A percentile compares a stretch with the other conserved stretches of the same genome.
Conservation (phyloP, 257 asterid genomes). For the Capsicum chinense region DNA sequence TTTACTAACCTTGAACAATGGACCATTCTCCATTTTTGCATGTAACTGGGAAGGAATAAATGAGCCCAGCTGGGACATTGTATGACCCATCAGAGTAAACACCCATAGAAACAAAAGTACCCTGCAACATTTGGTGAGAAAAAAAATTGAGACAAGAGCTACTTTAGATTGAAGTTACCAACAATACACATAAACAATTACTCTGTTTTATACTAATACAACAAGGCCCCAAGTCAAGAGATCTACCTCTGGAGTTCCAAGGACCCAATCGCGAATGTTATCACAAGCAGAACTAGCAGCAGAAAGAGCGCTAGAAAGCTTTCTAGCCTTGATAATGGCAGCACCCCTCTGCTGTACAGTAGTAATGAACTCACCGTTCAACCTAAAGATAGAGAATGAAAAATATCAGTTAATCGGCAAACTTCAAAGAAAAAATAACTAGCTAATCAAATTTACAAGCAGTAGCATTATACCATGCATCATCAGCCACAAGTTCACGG, state of each 20-base stretch:
- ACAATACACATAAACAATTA: background rate
- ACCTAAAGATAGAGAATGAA: slow-evolving; percentile 47
- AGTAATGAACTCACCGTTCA: slow-evolving; percentile 78
- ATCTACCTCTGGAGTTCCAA: slow-evolving; percentile 92
- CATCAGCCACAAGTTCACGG: slow-evolving; percentile 76
- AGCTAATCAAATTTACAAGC: background rate
- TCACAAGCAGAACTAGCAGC: slow-evolving; percentile 99
- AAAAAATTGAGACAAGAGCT: background rate
- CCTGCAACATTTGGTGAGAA: slow-evolving; percentile 47
- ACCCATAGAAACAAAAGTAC: slow-evolving; percentile 96
- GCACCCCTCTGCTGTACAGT: slow-evolving; percentile 97
- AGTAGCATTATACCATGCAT: slow-evolving; percentile 57
- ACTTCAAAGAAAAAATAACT: background rate
- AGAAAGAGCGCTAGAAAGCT: slow-evolving; percentile 92
- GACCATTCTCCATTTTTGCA: slow-evolving; percentile 96
- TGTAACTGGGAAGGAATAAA: slow-evolving; percentile 90
- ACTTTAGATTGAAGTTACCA: no score
- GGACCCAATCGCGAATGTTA: slow-evolving; percentile 96
- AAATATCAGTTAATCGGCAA: background rate
- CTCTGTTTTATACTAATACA: background rate
- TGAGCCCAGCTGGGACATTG: slow-evolving; percentile 85
- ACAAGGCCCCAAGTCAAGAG: background rate
- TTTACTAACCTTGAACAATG: slow-evolving; percentile 79
- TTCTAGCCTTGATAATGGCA: slow-evolving; percentile 93
- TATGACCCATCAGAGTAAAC: slow-evolving; percentile 96